Evolutionary conservation across 257 asterid species (phyloP).

Genomic region (Handroanthus guayacan): DNA sequence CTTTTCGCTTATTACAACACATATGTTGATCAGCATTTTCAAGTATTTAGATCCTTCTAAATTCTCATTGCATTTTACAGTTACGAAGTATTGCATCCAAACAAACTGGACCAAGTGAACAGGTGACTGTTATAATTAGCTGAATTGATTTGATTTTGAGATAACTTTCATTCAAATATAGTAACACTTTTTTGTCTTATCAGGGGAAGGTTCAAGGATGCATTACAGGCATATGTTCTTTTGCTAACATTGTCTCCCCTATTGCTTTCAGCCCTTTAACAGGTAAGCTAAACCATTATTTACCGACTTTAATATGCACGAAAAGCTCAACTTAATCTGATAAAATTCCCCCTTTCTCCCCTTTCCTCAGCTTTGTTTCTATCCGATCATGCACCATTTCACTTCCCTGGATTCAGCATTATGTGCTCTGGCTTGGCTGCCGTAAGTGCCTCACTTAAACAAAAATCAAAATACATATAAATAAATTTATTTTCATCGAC

Average conservation of each 20-base stretch:
- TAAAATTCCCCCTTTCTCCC: neutral
- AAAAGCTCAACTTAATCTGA: neutral
- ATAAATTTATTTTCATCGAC: neutral
- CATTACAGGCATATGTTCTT: slow-evolving; percentile 80
- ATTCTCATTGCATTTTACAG: slow-evolving; percentile 46
- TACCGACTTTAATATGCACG: neutral
- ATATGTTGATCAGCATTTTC: neutral
- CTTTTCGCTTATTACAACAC: neutral
- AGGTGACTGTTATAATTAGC: slow-evolving; percentile 46
- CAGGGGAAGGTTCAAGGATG: slow-evolving; percentile 97
- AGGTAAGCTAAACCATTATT: slow-evolving; percentile 44
- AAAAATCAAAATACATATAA: neutral
- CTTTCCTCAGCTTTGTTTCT: slow-evolving; percentile 66
- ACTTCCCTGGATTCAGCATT: slow-evolving; percentile 93
- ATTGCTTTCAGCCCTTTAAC: slow-evolving; percentile 86
- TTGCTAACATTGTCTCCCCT: slow-evolving; percentile 78
- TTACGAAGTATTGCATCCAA: slow-evolving; percentile 90
- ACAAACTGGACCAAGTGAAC: slow-evolving; percentile 86
- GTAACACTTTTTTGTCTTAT: neutral
- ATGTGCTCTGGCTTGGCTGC: slow-evolving; percentile 76
- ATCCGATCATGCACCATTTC: slow-evolving; percentile 79
- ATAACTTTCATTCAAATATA: neutral
- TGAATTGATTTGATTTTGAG: neutral
- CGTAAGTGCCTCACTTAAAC: slow-evolving; percentile 49
- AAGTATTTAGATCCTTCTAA: neutral